Evolutionary conservation across 768 basidiomycete genomes (phyloP), one percentile per base, ranked within the genome.

Genomic region (Leucocoprinus leucothites): DNA sequence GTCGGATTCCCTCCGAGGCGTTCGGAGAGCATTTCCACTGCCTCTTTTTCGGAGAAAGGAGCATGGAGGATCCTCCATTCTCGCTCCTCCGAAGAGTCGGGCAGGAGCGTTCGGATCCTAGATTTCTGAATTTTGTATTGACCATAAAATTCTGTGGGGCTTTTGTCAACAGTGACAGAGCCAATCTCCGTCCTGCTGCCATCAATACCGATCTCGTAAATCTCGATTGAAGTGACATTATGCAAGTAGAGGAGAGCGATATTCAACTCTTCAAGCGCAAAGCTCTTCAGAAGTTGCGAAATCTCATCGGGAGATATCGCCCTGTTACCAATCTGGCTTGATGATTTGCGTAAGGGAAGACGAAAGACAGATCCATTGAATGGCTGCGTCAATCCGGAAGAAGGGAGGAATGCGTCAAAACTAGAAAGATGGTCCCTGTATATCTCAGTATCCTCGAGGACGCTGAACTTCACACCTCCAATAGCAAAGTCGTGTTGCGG

Each of bases 321-420:
- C 40, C 73, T 67, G 9, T 61, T 55, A 43, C 73, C 76, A 54
- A 78, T 68, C 5, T 58, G 61, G 57, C 74, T 74, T 1, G 62
- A 48, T 6, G 34, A 48, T 0, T 56, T 60, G 8, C 81, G 71
- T 11, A 82, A 63, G 0, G 81, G 80, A 18, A 81, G 72, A 1
- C 81, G 71, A 38, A 82, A 72, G 43, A 77, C 60, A 1, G 81
- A 73, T 0, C 79, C 78, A 3, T 60, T 38, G 59, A 77, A 73
- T 6, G 58, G 46, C 25, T 42, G 49, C 2, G 54, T 42, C 47
- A 53, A 54, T 18, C 53, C 63, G 44, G 57, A 43, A 13, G 57
- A 38, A 11, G 64, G 49, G 3, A 63, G 48, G 53, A 72, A 71
- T 25, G 63, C 61, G 1, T 51, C 36, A 25, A 77, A 75, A 1